A percentile compares a stretch with the other conserved stretches of the same genome.
These are phyloP conservation scores for Brassica napus DNA, from an alignment of 345 rosid genomes.

Conservation along the genomic window DNA sequence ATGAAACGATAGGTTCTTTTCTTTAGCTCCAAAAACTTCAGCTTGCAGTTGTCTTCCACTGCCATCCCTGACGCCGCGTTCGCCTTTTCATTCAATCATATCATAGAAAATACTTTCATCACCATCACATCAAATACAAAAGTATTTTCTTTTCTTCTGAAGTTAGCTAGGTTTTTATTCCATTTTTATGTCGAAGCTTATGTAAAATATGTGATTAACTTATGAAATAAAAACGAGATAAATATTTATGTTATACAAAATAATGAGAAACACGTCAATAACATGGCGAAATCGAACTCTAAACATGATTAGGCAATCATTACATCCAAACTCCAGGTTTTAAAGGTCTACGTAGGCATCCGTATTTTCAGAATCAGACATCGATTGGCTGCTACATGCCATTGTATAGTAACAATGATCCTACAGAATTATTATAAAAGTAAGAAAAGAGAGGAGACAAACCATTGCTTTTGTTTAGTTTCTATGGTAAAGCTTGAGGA, in stretches of 20 bases:
- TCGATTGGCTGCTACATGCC: not conserved
- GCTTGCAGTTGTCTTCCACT: constrained; percentile 75
- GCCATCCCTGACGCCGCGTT: constrained; percentile 79
- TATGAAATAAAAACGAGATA: not conserved
- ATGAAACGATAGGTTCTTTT: constrained; percentile 64
- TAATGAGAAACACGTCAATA: not conserved
- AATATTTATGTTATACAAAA: not conserved
- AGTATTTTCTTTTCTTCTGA: not conserved
- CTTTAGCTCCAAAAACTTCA: constrained; percentile 65
- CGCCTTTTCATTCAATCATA: constrained; percentile 43
- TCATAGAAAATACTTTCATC: not conserved
- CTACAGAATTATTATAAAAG: not conserved
- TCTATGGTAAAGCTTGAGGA: constrained; percentile 19
- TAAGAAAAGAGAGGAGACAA: constrained; percentile 10
- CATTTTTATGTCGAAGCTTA: not conserved
- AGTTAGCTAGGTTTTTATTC: not conserved
- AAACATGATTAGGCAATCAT: not conserved
- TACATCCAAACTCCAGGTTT: not conserved
- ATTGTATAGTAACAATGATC: constrained; percentile 6
- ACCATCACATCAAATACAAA: not conserved
- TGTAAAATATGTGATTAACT: not conserved
- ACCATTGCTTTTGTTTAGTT: constrained; percentile 34
- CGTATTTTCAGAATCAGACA: not conserved
- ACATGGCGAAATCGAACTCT: not conserved
- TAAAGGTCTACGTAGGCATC: not conserved